Evolutionary conservation across 2,329 filamentous ascomycete genomes (phyloP), one percentile per base, ranked within the genome.

Genomic region (Epichloe elymi): DNA sequence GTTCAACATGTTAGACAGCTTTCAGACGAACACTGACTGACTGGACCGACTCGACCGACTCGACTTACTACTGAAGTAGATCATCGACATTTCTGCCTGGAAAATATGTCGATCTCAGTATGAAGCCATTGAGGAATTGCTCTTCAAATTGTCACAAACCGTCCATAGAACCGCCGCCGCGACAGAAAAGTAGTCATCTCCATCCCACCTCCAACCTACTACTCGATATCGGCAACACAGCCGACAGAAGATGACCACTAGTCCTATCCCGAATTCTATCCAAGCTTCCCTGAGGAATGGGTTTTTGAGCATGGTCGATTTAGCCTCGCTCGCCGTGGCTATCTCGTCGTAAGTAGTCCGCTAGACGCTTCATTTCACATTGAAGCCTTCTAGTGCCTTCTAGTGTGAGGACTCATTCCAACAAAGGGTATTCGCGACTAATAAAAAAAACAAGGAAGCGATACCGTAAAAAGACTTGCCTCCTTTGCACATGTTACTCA

Each of bases 161-260:
- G 50, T 51, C 45, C 39, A 51, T 8, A 51, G 23, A 20, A 48
- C 19, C 17, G 12, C 30, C 37, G 46, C 35, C 10, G 39, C n/a
- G n/a, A 48, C 14, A 38, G 50, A 36, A 30, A 48, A 38, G 40
- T 26, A 45, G 39, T 51, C 50, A 23, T 51, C 50, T 30, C 50
- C 50, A 7, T 48, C 50, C 50, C 50, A 51, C 14, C 39, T 48
- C 36, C 23, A 38, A 35, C 45, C 39, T 23, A 51, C 50, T 19
- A 35, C 7, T 37, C 15, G 45, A 37, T 12, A 20, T 10, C 50
- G 50, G n/a, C 45, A 51, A n/a, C 8, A 4, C 5, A 51, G 6
- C 7, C 50, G 50, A 26, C 26, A 17, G 14, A 48, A 8, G 7
- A 51, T n/a, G 12, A 48, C 26, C 5, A 38, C 14, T 2, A 51